Evolutionary conservation across 148 eudicot species (phyloP).

Genomic region (Talinum fruticosum): DNA sequence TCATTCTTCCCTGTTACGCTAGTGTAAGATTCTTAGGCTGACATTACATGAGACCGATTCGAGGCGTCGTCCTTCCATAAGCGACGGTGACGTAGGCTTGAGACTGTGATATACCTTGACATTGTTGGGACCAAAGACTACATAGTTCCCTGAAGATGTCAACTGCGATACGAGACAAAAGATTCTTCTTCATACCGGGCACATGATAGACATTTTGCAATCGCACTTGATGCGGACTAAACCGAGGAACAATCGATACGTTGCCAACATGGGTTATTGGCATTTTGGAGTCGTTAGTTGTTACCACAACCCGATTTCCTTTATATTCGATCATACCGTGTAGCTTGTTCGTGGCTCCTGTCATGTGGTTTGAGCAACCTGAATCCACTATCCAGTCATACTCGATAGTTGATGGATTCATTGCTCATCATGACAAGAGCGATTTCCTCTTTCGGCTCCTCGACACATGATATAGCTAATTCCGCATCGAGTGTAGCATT

Average conservation of each 20-base stretch:
- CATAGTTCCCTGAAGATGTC: conserved; percentile 1
- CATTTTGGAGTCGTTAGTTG: too few species aligned
- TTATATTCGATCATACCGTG: not conserved
- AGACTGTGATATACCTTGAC: too few species aligned
- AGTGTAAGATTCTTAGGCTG: conserved; percentile 8
- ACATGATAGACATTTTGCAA: conserved; percentile 17
- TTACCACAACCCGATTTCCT: too few species aligned
- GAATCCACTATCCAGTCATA: not conserved
- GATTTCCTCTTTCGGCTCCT: not conserved
- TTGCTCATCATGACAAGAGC: not conserved
- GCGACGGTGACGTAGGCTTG: too few species aligned
- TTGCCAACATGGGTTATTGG: too few species aligned
- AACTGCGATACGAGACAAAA: conserved; percentile 14
- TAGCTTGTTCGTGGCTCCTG: not conserved
- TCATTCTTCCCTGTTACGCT: too few species aligned
- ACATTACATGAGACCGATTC: conserved; percentile 20
- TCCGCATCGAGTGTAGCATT: too few species aligned
- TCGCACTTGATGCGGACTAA: not conserved
- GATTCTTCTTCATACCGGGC: conserved; percentile 17
- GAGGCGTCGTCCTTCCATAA: conserved; percentile 6
- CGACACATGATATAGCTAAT: too few species aligned
- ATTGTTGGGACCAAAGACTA: too few species aligned
- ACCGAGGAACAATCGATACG: too few species aligned
- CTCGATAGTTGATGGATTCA: too few species aligned
- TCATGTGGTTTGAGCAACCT: not conserved